Evolutionary conservation across 495 filamentous ascomycete genomes (phyloP), one percentile per base, ranked within the genome.

Genomic region (Corynascus novoguineensis): DNA sequence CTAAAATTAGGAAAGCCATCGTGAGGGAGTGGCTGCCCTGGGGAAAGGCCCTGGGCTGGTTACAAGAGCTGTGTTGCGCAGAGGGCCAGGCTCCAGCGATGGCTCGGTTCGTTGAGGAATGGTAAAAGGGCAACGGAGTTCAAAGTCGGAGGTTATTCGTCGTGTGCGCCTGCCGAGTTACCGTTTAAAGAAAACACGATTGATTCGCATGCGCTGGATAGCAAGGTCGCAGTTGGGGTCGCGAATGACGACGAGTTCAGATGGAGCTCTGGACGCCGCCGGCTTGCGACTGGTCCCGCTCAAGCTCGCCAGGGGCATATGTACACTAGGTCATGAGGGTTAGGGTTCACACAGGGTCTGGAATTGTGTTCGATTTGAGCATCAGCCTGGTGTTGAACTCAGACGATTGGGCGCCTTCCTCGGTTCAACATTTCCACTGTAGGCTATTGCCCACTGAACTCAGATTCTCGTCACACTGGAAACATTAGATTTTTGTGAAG

Each of bases 1-100:
- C 89, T 68, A 98, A 83, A 66, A 96, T 78, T 46, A 78, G 68
- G 69, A 78, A 78, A 35, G 75, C 75, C 75, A 78, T 78, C 61
- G 60, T 55, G 55, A 15, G 6, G 27, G 28, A 14, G 55, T 21
- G 46, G 50, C 6, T 55, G 28, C 6, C 14, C 8, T 22, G n/a
- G 27, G 12, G 24, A 4, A 4, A 22, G 0, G 6, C 25, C 2
- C 6, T 22, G 15, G 37, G 17, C n/a, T n/a, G n/a, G n/a, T 14
- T 9, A 22, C 21, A 38, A 24, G 34, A n/a, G 19, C 14, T 14
- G 32, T 29, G 40, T 29, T 28, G 44, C 4, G 1, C 37, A 47
- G 40, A 21, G 9, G 19, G 0, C 21, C n/a, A 31, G 15, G 34
- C 11, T 19, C 21, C 24, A 12, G 40, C 2, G 1, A 10, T 22